phyloP scores from a whole-genome alignment of 495 filamentous ascomycete genomes.

The Chaetomium fimeti region DNA sequence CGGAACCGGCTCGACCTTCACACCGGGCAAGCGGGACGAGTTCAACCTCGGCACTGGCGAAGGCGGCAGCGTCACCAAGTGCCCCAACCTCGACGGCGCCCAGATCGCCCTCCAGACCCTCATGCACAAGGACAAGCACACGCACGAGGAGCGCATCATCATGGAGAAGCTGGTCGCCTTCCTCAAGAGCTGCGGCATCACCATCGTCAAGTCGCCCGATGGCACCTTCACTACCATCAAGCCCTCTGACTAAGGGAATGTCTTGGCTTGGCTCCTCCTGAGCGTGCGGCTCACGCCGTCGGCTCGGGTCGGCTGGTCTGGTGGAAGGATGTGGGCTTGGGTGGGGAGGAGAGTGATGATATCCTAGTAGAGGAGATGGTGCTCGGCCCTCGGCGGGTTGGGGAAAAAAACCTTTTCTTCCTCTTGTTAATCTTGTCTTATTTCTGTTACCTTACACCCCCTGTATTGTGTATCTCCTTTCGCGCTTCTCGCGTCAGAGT shows the following conservation, averaged over 20 bases:
- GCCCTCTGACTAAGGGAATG: constrained; percentile 30
- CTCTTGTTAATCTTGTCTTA: constrained; percentile 10
- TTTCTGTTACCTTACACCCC: constrained; percentile 4
- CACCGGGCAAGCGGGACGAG: constrained; percentile 29
- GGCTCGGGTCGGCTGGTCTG: neutral
- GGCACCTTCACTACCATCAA: constrained; percentile 41
- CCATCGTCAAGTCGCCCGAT: constrained; percentile 38
- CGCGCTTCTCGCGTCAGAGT: constrained; percentile 14
- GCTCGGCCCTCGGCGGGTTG: neutral
- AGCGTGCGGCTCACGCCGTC: constrained; percentile 24
- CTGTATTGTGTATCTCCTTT: constrained; percentile 6
- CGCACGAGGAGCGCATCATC: constrained; percentile 30
- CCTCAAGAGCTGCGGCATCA: constrained; percentile 41
- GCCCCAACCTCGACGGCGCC: constrained; percentile 28
- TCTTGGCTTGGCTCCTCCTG: constrained; percentile 23
- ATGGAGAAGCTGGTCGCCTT: constrained; percentile 36
- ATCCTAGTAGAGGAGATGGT: constrained; percentile 11
- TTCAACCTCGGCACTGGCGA: constrained; percentile 11
- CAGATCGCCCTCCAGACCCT: constrained; percentile 25
- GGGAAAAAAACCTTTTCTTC: constrained; percentile 5
- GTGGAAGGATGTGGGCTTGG: neutral
- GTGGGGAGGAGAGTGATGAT: neutral
- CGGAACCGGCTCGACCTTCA: constrained; percentile 30
- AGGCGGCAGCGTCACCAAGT: constrained; percentile 22
- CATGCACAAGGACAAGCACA: constrained; percentile 29